phyloP scores from a whole-genome alignment of 305 asterid genomes.

The Solanum hybrid region DNA sequence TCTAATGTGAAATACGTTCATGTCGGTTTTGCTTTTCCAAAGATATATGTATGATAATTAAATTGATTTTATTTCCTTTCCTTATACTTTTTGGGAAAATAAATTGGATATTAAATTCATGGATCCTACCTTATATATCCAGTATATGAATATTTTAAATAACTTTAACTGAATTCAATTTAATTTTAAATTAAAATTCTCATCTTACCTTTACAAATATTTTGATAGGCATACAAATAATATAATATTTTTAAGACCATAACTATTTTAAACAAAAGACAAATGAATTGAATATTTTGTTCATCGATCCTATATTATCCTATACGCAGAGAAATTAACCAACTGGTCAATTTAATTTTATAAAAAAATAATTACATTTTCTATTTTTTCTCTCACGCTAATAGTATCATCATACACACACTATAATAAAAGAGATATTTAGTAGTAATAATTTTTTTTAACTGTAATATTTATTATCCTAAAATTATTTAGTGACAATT shows the following conservation, averaged over 20 bases:
- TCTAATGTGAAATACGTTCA: not conserved
- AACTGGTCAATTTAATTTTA: not conserved
- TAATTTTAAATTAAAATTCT: not conserved
- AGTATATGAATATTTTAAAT: not conserved
- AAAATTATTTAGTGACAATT: no score
- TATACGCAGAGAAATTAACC: not conserved
- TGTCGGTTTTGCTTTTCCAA: not conserved
- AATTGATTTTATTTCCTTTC: not conserved
- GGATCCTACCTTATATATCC: not conserved
- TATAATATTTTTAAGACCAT: not conserved
- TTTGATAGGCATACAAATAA: not conserved
- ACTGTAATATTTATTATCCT: no score
- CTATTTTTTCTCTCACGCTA: not conserved
- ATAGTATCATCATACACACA: not conserved
- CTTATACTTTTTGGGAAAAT: not conserved
- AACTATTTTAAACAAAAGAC: not conserved
- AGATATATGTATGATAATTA: not conserved
- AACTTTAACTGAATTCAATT: not conserved
- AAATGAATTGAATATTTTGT: not conserved
- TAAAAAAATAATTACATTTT: not conserved
- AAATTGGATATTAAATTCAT: not conserved
- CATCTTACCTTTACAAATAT: not conserved
- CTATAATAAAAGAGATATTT: no score
- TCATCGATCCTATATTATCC: not conserved
- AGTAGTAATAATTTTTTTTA: no score